Evolutionary conservation across 2,329 filamentous ascomycete species (phyloP).

Genomic region (Dactylellina drechsleri): DNA sequence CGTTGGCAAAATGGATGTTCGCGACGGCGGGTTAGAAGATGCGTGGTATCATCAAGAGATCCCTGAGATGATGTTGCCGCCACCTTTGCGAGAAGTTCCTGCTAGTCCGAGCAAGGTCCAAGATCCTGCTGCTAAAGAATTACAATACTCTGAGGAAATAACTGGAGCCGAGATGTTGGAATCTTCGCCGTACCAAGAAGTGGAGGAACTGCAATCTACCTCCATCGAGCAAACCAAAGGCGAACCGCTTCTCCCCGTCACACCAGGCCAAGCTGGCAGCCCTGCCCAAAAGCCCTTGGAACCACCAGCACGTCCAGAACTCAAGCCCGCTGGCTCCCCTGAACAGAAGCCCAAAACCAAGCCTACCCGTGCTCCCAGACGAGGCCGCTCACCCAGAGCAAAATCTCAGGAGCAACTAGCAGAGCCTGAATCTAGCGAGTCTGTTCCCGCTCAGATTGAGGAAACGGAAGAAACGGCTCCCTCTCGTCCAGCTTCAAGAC

Average conservation of each 20-base stretch:
- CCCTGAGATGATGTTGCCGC: constrained; percentile 38
- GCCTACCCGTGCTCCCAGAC: background rate
- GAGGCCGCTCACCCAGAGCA: constrained; percentile 3
- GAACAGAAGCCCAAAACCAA: constrained; percentile 3
- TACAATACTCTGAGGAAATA: background rate
- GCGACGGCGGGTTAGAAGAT: constrained; percentile 41
- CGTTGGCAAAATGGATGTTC: constrained; percentile 29
- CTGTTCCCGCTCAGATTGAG: background rate
- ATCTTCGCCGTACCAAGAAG: constrained; percentile 31
- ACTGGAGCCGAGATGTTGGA: background rate
- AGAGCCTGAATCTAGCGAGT: background rate
- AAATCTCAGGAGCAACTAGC: background rate
- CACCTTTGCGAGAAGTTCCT: constrained; percentile 41
- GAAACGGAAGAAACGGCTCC: constrained; percentile 1
- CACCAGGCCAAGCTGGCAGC: background rate
- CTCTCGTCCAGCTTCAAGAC: constrained; percentile 16
- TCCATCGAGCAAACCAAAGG: background rate
- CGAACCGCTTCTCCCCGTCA: too few species aligned
- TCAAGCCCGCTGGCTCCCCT: constrained; percentile 1
- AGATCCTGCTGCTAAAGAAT: background rate
- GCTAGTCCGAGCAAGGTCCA: constrained; percentile 44
- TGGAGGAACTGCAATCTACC: constrained; percentile 22
- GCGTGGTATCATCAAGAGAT: constrained; percentile 35
- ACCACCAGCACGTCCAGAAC: constrained; percentile 1
- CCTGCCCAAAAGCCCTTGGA: background rate